Base-by-base conservation (phyloP, 2,329 filamentous ascomycete species). In the Fusarium austroafricanum region DNA sequence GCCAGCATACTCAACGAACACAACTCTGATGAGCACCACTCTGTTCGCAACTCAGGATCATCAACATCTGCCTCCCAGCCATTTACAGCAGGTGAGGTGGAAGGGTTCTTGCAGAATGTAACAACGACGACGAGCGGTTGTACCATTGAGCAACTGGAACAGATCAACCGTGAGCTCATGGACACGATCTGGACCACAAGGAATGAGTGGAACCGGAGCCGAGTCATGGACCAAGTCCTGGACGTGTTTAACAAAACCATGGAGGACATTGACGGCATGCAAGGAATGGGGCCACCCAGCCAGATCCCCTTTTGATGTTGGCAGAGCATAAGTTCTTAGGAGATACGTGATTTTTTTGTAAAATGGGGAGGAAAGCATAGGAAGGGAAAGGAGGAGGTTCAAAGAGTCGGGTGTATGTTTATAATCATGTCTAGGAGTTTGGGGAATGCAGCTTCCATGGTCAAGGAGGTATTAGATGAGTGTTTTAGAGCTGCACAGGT, bases 141-240 rank as follows among this genome's bases (percentile, higher is more conserved):
- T 77, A 92, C 90, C 0, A 92, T 99, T 52, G 96, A 99, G 80
- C 95, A 99, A 78, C 83, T 99, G 20, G 95, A 98, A 82, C 95
- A 98, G 79, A 90, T 97, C 76, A 94, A 94, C 77, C 90, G 94
- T 10, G 89, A 91, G 70, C 83, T 98, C 67, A 98, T 98, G 95
- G 92, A 95, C 63, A 89, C 90, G 67, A 87, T 98, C 43, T 99
- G 96, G 96, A 85, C 85, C 63, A 87, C 86, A 62, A 87, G 94
- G 49, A 86, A 88, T 46, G 90, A 96, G 74, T 96, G 92, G 88
- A 96, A 99, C 79, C 88, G 96, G 42, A 90, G 89, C 72, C 84
- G 85, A 71, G 94, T 97, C 15, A 84, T 90, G 15, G 81, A 81
- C 44, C 81, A 84, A 37, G 85, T 96, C 37, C 83, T 83, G 40